phyloP scores from a whole-genome alignment of 306 rosid genomes.

The Oxytropis ochrocephala region DNA sequence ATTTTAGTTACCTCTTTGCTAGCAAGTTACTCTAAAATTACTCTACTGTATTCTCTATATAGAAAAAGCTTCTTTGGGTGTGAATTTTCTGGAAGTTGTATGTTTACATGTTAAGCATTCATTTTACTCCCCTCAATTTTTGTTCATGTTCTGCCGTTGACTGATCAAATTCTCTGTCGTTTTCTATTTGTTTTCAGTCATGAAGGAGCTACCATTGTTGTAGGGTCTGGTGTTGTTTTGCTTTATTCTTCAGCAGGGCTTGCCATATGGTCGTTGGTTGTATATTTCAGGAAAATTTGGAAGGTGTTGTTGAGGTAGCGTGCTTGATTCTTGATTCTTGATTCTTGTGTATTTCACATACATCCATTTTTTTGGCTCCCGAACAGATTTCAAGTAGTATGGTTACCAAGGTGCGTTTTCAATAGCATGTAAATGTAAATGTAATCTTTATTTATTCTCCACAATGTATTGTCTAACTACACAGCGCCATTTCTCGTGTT shows the following conservation, averaged over 20 bases:
- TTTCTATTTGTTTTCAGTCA: slow-evolving; percentile 36
- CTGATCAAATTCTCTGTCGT: not conserved
- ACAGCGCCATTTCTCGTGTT: slow-evolving; percentile 11
- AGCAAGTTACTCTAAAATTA: not conserved
- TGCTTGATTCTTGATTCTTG: slow-evolving; percentile 13
- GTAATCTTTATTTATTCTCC: slow-evolving; percentile 2
- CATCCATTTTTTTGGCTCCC: not conserved
- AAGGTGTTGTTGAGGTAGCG: slow-evolving; percentile 65
- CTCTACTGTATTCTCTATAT: not conserved
- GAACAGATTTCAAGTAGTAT: not conserved
- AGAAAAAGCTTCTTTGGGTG: not conserved
- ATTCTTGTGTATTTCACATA: slow-evolving; percentile 21
- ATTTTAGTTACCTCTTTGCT: not conserved
- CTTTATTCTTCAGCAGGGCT: slow-evolving; percentile 95
- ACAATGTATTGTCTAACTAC: not conserved
- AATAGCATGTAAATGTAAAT: slow-evolving; percentile 20
- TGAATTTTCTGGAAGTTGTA: not conserved
- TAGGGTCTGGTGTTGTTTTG: slow-evolving; percentile 70
- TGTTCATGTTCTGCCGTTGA: not conserved
- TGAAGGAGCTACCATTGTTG: slow-evolving; percentile 60
- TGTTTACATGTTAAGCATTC: not conserved
- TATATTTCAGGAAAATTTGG: slow-evolving; percentile 85
- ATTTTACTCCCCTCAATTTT: slow-evolving; percentile 4
- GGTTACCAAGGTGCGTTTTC: slow-evolving; percentile 21
- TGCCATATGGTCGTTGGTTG: slow-evolving; percentile 83